Evolutionary conservation across 257 asterid genomes (phyloP).

Genomic region (Rubia yunnanensis): DNA sequence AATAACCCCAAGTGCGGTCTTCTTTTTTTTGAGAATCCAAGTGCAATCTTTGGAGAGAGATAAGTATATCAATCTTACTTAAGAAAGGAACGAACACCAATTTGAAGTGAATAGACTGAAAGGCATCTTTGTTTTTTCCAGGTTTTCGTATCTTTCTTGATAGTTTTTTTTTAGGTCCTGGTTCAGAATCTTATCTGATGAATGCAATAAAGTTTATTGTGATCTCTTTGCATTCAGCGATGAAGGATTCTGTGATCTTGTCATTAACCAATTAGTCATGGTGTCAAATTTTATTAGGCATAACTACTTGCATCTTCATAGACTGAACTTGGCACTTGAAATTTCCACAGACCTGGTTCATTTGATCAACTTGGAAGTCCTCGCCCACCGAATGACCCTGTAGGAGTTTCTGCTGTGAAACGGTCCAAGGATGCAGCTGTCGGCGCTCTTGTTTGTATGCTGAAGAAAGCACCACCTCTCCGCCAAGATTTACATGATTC

Average conservation of each 20-base stretch:
- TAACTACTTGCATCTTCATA: background rate
- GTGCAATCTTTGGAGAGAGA: background rate
- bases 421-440: conserved; percentile 65
- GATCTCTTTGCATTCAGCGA: background rate
- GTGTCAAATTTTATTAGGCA: background rate
- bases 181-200: background rate
- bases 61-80: too few species aligned
- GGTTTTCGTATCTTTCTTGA: background rate
- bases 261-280: background rate
- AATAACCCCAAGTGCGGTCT: background rate
- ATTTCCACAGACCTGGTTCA: conserved; percentile 39
- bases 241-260: background rate
- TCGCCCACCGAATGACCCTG: conserved; percentile 17
- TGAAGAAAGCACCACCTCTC: conserved; percentile 73
- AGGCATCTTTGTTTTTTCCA: background rate
- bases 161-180: background rate
- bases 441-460: conserved; percentile 60
- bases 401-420: conserved; percentile 20
- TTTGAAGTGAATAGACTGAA: background rate
- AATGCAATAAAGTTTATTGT: background rate
- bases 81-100: background rate
- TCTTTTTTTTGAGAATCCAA: too few species aligned
- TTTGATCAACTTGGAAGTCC: conserved; percentile 31
- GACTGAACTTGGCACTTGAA: conserved; percentile 13
- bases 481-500: conserved; percentile 29